A percentile compares a stretch with the other conserved stretches of the same genome.
Evolutionary conservation across 1,284 basidiomycete genomes (phyloP).

Genomic region (Cyathus pygmaeus): DNA sequence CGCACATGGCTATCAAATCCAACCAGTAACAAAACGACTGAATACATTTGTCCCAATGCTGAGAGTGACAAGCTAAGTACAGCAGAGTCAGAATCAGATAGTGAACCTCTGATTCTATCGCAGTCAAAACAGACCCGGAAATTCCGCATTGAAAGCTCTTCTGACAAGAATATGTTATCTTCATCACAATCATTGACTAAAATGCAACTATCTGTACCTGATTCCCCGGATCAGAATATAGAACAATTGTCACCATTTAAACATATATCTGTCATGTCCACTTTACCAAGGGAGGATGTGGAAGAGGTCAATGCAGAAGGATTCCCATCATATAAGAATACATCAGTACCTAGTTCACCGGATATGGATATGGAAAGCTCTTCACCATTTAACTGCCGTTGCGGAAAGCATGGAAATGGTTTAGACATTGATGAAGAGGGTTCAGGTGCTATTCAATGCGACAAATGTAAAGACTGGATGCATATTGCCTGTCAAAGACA

Average conservation of each 20-base stretch:
- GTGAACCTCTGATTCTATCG: background rate
- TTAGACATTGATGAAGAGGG: slow-evolving; percentile 3
- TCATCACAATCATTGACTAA: background rate
- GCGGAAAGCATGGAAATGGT: slow-evolving; percentile 25
- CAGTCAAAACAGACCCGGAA: background rate
- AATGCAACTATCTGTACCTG: background rate
- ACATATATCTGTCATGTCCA: no score
- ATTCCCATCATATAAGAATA: background rate
- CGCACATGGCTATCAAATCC: background rate
- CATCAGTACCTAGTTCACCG: slow-evolving; percentile 10
- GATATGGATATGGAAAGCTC: background rate
- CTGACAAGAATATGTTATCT: background rate
- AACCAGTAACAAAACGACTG: background rate
- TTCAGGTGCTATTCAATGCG: slow-evolving; percentile 25
- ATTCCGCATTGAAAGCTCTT: background rate
- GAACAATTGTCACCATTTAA: background rate
- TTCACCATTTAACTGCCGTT: slow-evolving; percentile 25
- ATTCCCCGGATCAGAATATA: background rate
- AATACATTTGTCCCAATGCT: background rate
- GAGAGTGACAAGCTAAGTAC: background rate
- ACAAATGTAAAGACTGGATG: slow-evolving; percentile 24
- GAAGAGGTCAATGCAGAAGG: slow-evolving; percentile 4
- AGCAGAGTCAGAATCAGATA: background rate
- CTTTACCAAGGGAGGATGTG: no score
- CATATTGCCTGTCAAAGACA: slow-evolving; percentile 34